These are phyloP conservation scores for Orychophragmus violaceus DNA, from an alignment of 345 rosid species.

Conservation along the genomic window DNA sequence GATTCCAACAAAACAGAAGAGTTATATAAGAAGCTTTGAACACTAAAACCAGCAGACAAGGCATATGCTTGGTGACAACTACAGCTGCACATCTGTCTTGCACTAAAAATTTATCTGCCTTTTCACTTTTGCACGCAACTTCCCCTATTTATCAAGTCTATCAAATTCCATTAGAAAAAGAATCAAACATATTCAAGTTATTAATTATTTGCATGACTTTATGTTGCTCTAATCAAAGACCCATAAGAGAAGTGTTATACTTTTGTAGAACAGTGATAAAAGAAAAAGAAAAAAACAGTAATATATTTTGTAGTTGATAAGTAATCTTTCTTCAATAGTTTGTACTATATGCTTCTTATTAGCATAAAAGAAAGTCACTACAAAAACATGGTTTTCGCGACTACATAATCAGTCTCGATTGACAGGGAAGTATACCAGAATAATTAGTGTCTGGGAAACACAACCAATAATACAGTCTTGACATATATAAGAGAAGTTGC, in stretches of 20 bases:
- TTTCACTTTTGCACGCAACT: conserved; percentile 27
- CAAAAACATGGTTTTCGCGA: too few relatives aligned
- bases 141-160: conserved; percentile 11
- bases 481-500: not conserved
- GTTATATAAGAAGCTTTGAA: conserved; percentile 17
- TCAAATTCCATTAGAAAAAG: conserved; percentile 5
- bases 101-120: conserved; percentile 10
- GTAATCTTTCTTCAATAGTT: not conserved
- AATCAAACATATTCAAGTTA: conserved; percentile 12
- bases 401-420: not conserved
- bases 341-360: not conserved
- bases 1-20: conserved; percentile 28
- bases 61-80: conserved; percentile 32
- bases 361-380: not conserved
- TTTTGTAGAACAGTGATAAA: not conserved
- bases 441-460: not conserved
- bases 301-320: not conserved
- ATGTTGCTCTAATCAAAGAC: not conserved
- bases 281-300: not conserved
- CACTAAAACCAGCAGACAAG: conserved; percentile 27
- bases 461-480: not conserved
- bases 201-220: conserved; percentile 12
- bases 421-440: conserved; percentile 5
- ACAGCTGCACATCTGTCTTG: conserved; percentile 27
- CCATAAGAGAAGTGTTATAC: conserved; percentile 1